phyloP scores from a whole-genome alignment of 345 rosid species.

The Gossypium herbaceum region DNA sequence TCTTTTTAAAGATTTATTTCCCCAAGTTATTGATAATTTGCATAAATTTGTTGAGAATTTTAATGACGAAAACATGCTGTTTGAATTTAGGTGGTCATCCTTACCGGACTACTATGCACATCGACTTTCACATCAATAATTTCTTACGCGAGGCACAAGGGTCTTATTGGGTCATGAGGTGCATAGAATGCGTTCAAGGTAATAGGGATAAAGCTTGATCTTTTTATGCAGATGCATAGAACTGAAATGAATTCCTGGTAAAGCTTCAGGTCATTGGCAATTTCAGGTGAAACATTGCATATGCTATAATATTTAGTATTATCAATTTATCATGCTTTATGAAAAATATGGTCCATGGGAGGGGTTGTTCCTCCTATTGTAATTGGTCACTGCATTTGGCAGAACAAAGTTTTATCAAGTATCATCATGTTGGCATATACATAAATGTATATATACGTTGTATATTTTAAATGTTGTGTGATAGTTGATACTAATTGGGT shows the following conservation, averaged over 20 bases:
- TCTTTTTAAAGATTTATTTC: neutral
- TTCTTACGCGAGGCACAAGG: conserved; percentile 64
- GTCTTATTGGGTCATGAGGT: conserved; percentile 56
- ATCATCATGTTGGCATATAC: neutral
- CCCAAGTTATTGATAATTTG: neutral
- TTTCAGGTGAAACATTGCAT: conserved; percentile 5
- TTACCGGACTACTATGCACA: conserved; percentile 38
- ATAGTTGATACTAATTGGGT: neutral
- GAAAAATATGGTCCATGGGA: neutral
- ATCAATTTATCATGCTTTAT: neutral
- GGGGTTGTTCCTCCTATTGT: conserved; percentile 4
- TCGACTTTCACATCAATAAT: conserved; percentile 39
- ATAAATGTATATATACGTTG: neutral
- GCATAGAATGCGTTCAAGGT: neutral
- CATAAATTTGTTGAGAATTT: neutral
- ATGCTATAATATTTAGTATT: neutral
- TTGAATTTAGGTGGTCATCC: conserved; percentile 49
- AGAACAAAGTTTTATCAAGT: neutral
- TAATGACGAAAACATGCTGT: neutral
- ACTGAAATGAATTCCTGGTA: neutral
- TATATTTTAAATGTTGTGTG: neutral
- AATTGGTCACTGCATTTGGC: neutral
- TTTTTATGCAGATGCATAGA: neutral
- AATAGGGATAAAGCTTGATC: neutral
- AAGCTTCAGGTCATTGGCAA: neutral